Base-by-base conservation (phyloP, 2,329 filamentous ascomycete genomes). In the Botrytis aclada region DNA sequence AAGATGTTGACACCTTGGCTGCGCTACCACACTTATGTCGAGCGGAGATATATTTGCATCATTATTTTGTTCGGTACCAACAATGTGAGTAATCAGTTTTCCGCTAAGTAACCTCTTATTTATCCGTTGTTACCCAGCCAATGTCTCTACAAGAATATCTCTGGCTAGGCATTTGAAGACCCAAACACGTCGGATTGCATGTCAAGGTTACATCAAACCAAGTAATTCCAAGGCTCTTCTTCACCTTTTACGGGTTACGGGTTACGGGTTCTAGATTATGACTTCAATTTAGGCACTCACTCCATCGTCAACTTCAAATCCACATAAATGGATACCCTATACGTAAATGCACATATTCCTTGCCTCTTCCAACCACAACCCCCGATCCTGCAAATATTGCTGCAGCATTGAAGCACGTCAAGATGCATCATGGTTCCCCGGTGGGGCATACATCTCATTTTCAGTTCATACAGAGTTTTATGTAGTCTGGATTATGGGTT, bases 41-140 rank as follows among this genome's bases (percentile, higher is more conserved):
- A 54, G 34, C 64, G 22, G 64, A 67, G 25, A 67, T 54, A 67
- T 67, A 54, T 37, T 29, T 54, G 34, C 64, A 67, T 67, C 34
- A 54, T 67, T 29, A 2, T 37, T 16, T 29, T 41, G 0, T 39
- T 67, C 45, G 25, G 25, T 39, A 54, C 45, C 45, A 41, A 39
- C 45, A 67, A 22, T 6, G 29, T 41, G 45, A 67, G 37, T 22
- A 51, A 22, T 20, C n/a, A 16, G 45, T 12, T 7, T 22, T 9
- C 34, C 45, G 6, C 43, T 9, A 37, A 37, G 63, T 18, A 45
- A 20, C 25, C n/a, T 37, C 25, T 41, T 9, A 54, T 29, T 54
- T 20, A 39, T 20, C 45, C 45, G 64, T 10, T 25, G 20, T 56
- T 39, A 14, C 25, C 45, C 47, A 41, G 25, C 64, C 34, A 67